phyloP scores from a whole-genome alignment of 805 yeast genomes.

The Wickerhamomyces canadensis region DNA sequence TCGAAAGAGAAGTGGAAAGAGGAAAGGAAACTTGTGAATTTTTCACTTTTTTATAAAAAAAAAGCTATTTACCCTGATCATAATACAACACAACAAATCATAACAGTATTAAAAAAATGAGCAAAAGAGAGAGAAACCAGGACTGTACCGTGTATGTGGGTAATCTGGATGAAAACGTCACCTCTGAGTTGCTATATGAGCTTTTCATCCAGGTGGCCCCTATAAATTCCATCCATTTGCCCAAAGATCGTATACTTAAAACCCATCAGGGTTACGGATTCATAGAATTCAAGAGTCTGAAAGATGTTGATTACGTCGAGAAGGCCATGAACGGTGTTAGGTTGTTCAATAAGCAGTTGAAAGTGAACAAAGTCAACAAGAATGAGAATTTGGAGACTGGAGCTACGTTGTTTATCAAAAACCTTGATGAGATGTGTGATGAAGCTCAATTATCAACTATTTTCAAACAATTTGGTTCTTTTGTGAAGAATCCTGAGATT shows the following conservation, averaged over 20 bases:
- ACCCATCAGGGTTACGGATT: constrained; percentile 87
- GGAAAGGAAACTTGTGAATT: neutral
- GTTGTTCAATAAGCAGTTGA: constrained; percentile 55
- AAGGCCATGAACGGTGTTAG: constrained; percentile 54
- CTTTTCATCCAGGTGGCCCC: constrained; percentile 84
- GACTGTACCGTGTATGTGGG: constrained; percentile 75
- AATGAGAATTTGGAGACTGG: constrained; percentile 39
- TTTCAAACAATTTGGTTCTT: constrained; percentile 60
- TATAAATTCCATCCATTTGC: constrained; percentile 61
- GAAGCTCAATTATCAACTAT: constrained; percentile 45
- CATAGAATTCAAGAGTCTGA: constrained; percentile 54
- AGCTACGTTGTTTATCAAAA: constrained; percentile 66
- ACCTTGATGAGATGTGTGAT: constrained; percentile 63
- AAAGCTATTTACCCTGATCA: neutral
- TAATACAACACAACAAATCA: neutral
- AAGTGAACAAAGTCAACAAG: constrained; percentile 46
- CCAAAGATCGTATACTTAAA: constrained; percentile 67
- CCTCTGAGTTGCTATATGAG: constrained; percentile 71
- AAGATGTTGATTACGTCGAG: constrained; percentile 68
- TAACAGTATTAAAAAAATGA: neutral
- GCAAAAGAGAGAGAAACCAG: constrained; percentile 41
- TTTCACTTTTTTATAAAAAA: neutral
- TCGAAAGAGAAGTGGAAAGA: neutral
- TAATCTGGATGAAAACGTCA: constrained; percentile 70
- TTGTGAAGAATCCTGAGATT: constrained; percentile 45